These are phyloP conservation scores for Neocallimastix lanati DNA, from an alignment of 192 early-diverging fungal genomes.

Conservation along the genomic window DNA sequence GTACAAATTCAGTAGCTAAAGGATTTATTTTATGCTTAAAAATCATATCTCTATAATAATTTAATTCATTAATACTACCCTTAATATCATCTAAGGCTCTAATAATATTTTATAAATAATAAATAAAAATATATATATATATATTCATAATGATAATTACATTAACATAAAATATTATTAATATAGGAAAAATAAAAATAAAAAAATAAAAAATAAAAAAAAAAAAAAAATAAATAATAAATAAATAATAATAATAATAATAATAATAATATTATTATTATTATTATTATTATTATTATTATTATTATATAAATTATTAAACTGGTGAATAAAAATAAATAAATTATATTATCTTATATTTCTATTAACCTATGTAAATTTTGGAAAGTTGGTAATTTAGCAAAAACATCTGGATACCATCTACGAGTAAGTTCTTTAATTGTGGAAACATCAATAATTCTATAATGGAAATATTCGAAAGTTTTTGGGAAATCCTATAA, in stretches of 20 bases:
- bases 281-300: no score
- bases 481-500: neutral
- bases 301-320: neutral
- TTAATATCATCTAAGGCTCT: constrained; percentile 82
- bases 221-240: no score
- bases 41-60: constrained; percentile 44
- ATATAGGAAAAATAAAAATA: no score
- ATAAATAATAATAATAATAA: no score
- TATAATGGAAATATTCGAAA: constrained; percentile 5
- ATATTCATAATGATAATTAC: neutral
- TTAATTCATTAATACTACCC: constrained; percentile 77
- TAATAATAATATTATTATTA: no score
- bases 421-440: constrained; percentile 70
- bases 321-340: neutral
- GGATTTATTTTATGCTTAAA: constrained; percentile 22
- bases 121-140: neutral
- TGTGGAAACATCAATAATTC: constrained; percentile 64
- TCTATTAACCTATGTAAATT: neutral
- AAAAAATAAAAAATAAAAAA: no score
- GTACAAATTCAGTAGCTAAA: neutral
- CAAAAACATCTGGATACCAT: constrained; percentile 46
- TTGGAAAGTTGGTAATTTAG: constrained; percentile 15
- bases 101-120: neutral
- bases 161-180: no score
- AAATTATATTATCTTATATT: constrained; percentile 37